A percentile compares a stretch with the other conserved stretches of the same genome.
These are phyloP conservation scores for Fraxinus ornus DNA, from an alignment of 305 asterid species.

Conservation along the genomic window DNA sequence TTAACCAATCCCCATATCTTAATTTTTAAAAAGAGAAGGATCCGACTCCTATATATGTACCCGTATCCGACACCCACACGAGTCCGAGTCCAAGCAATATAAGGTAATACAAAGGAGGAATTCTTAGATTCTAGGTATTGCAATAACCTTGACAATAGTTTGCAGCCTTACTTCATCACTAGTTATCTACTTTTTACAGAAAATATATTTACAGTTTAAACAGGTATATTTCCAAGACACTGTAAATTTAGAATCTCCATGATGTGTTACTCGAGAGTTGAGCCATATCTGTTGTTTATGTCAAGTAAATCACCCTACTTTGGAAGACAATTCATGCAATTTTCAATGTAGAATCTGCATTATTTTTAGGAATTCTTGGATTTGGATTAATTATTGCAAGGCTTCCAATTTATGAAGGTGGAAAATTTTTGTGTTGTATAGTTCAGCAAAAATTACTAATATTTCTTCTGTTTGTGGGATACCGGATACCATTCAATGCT, in stretches of 20 bases:
- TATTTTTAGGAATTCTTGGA: not conserved
- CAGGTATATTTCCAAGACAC: not conserved
- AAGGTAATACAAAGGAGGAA: not conserved
- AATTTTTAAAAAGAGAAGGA: not conserved
- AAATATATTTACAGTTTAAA: not conserved
- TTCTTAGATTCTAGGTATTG: not conserved
- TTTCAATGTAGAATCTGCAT: not conserved
- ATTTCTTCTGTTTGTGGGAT: not conserved
- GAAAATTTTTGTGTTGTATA: not conserved
- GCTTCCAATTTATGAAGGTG: not conserved
- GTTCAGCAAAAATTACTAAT: not conserved
- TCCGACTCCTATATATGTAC: not conserved
- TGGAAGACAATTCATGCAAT: not conserved
- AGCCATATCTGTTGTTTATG: not conserved
- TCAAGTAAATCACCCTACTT: not conserved
- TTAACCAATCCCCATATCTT: not conserved
- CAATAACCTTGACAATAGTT: not conserved
- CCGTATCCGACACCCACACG: not conserved
- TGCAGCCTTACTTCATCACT: not conserved
- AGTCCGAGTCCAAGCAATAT: not conserved
- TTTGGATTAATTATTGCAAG: not conserved
- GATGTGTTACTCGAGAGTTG: not conserved
- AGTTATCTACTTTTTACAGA: not conserved
- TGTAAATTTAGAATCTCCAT: not conserved
- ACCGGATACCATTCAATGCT: not conserved